Conservation (phyloP, 768 basidiomycete species). For the Boletellus ananas region DNA sequence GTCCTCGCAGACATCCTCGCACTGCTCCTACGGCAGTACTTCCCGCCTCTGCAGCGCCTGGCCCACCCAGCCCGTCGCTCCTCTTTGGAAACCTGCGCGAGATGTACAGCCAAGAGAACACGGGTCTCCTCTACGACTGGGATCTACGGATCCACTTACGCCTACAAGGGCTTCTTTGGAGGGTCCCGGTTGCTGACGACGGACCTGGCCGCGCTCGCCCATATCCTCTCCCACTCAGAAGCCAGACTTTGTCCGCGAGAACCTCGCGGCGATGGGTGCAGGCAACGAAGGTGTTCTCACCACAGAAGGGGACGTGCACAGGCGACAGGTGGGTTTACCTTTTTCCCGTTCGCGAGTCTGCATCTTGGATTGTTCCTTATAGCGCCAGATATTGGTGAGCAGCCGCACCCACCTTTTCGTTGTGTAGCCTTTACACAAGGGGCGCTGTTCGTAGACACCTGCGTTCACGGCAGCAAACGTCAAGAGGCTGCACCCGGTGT, state of each 20-base stretch:
- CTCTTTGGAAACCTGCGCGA: conserved; percentile 51
- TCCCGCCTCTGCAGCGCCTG: conserved; percentile 48
- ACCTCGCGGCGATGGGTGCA: conserved; percentile 47
- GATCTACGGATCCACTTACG: conserved; percentile 48
- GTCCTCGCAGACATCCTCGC: conserved; percentile 36
- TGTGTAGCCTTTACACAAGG: neutral
- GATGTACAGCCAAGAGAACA: conserved; percentile 60
- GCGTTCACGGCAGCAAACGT: conserved; percentile 51
- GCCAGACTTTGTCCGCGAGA: conserved; percentile 53
- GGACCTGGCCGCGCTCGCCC: conserved; percentile 53
- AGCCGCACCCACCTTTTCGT: neutral
- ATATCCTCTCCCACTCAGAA: conserved; percentile 60
- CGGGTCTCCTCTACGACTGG: conserved; percentile 45
- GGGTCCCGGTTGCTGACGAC: conserved; percentile 54
- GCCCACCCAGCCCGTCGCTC: conserved; percentile 45
- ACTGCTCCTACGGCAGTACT: conserved; percentile 42
- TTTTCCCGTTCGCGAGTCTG: neutral
- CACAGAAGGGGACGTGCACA: conserved; percentile 54
- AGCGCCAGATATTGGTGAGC: conserved; percentile 53
- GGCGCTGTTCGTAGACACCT: conserved; percentile 34
- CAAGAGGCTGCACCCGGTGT: conserved; percentile 50
- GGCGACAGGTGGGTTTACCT: conserved; percentile 39
- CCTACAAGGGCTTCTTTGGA: conserved; percentile 50
- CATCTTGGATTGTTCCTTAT: conserved; percentile 4
- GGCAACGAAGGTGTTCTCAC: conserved; percentile 49